Evolutionary conservation across 106 monocot species (phyloP), one percentile per base, ranked within the genome.

Genomic region (Apostasia ramifera): DNA sequence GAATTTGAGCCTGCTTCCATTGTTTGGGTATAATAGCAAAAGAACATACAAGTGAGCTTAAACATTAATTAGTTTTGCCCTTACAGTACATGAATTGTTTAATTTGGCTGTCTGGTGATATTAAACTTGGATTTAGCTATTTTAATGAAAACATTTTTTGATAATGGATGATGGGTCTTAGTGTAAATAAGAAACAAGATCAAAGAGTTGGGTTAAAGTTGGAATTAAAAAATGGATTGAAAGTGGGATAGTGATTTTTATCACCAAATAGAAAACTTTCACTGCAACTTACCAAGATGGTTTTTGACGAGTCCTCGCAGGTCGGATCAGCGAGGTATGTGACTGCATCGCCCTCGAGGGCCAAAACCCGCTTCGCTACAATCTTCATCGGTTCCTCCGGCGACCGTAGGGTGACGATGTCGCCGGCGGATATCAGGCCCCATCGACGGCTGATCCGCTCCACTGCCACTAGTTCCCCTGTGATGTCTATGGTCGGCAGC

Each of bases 271-370:
- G 40, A 44, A n/a, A 55, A 56, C 55, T 13, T 42, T 10, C 8
- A 10, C 26, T 26, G 26, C 26, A 12, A 67, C 76, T 40, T 65
- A 91, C 95, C 83, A 84, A 71, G 2, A 91, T 69, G 10, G 88
- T 88, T 57, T 79, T 59, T 50, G 68, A 44, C 39, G 62, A 55
- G 10, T 75, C 71, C 44, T 77, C 77, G 1, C 49, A 63, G 11
- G 41, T 62, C 13, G 91, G 85, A 58, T 86, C 80, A 5, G 74
- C 70, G 26, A 77, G 5, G 59, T 74, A 95, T 2, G 80, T 82
- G 45, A 86, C 82, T 37, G 68, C 53, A 10, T 95, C 95, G 14
- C 92, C 95, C 67, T 91, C 86, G n/a, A 86, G 59, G n/a, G 86
- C 95, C 39, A 81, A 4, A 42, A 95, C 84, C 67, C 95, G 71